Evolutionary conservation across 176 grass and related monocot species (phyloP), one percentile per base, ranked within the genome.

Genomic region (Calamus simplicifolius): DNA sequence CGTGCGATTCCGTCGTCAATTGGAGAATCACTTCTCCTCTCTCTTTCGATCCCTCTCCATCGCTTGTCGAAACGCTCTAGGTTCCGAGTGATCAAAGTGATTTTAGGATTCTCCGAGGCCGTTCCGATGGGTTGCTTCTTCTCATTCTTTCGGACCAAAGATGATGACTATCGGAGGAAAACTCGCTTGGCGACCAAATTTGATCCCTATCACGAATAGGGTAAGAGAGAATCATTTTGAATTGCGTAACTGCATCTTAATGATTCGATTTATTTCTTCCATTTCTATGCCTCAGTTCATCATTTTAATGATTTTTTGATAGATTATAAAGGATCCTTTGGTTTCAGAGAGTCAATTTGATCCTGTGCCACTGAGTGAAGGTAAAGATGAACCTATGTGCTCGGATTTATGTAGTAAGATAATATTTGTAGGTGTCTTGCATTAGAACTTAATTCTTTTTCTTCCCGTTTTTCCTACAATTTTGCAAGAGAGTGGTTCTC

Each of bases 81-180:
- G 50, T 62, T 29, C 43, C 58, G 50, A 4, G 58, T 51, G 19
- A 25, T 72, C 59, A 48, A 61, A 16, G 14, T 31, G 6, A 50
- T 63, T 51, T 7, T 72, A 29, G 28, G 58, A 5, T 72, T 72
- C 13, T 29, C 62, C 12, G 69, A 72, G 38, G 54, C 69, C 1
- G 58, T 23, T 12, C 16, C 62, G 5, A 52, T 63, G 58, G 50
- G 50, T 21, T 72, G 69, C 48, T 63, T 72, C 27, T 72, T 72
- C 16, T 18, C 57, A 6, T 72, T 58, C 69, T 72, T 72, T 29
- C 25, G 69, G 49, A 55, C 25, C 18, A 53, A 62, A 48, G 57
- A 54, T 12, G 57, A 54, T 21, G 50, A 72, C n/a, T 18, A 30
- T 5, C 69, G 50, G 58, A 63, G 50, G 69, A 62, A 53, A 27